Evolutionary conservation across 768 basidiomycete species (phyloP).

Genomic region (Mycena galericulata): DNA sequence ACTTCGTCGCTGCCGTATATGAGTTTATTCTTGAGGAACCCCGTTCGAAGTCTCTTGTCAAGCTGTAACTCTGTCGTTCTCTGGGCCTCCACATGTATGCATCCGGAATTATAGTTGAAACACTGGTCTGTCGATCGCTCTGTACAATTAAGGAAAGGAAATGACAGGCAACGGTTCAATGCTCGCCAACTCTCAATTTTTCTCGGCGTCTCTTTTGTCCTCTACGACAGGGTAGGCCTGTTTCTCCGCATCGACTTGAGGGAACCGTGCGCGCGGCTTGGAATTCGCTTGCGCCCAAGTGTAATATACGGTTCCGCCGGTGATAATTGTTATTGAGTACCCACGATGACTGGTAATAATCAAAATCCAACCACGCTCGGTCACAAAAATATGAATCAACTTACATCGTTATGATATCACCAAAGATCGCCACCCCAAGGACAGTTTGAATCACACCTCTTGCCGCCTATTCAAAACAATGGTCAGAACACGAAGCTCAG

Average conservation of each 20-base stretch:
- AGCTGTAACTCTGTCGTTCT: background rate
- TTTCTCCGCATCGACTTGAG: slow-evolving; percentile 9
- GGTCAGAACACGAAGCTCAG: slow-evolving; percentile 6
- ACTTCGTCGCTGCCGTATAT: slow-evolving; percentile 5
- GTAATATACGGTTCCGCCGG: slow-evolving; percentile 75
- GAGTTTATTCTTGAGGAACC: slow-evolving; percentile 6
- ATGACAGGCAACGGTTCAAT: too few relatives aligned
- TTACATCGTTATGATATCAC: slow-evolving; percentile 73
- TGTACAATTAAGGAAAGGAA: background rate
- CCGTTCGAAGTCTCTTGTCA: background rate
- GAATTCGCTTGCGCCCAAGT: slow-evolving; percentile 57
- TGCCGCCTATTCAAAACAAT: slow-evolving; percentile 62
- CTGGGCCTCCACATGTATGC: background rate
- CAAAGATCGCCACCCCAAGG: slow-evolving; percentile 75
- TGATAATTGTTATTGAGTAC: slow-evolving; percentile 70
- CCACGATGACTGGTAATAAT: slow-evolving; percentile 61
- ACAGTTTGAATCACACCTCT: slow-evolving; percentile 82
- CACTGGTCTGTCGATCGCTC: too few relatives aligned
- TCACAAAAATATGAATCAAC: background rate
- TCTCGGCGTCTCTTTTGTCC: background rate
- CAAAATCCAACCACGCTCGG: slow-evolving; percentile 1
- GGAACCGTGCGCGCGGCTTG: slow-evolving; percentile 2
- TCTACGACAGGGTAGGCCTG: background rate
- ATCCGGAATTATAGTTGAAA: background rate
- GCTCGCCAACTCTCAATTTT: too few relatives aligned